Percentiles rank a stretch among this genome's conserved stretches.
These are phyloP conservation scores for Pseudoneurospora amorphoporcata DNA, from an alignment of 495 filamentous ascomycete genomes.

Conservation along the genomic window DNA sequence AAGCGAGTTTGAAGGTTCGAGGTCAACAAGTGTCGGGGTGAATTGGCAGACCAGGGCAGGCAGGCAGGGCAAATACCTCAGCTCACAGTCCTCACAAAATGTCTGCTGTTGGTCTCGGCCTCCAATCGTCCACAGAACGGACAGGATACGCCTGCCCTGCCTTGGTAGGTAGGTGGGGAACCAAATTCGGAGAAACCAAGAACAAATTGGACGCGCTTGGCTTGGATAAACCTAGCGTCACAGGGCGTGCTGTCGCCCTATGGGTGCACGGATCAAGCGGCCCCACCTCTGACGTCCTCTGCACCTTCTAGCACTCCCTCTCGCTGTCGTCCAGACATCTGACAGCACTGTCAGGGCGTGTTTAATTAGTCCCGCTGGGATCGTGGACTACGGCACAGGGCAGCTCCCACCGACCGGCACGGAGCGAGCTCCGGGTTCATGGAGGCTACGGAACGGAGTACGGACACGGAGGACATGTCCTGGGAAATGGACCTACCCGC, in stretches of 20 bases:
- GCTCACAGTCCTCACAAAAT: conserved; percentile 11
- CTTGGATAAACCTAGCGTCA: background rate
- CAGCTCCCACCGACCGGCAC: background rate
- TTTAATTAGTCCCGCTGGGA: background rate
- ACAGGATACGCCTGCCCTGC: background rate
- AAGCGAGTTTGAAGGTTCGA: conserved; percentile 1
- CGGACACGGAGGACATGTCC: background rate
- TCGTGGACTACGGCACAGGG: background rate
- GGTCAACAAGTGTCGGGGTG: background rate
- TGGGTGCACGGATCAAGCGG: background rate
- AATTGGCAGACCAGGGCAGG: background rate
- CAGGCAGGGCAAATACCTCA: conserved; percentile 21
- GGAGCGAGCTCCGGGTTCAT: background rate
- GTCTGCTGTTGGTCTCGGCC: background rate
- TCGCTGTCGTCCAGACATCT: background rate
- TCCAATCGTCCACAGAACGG: background rate
- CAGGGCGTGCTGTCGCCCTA: background rate
- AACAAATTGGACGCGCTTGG: background rate
- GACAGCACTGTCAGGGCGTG: background rate
- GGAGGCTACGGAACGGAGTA: background rate
- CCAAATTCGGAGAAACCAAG: background rate
- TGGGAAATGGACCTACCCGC: background rate
- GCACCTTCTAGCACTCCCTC: background rate
- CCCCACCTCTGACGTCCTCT: background rate
- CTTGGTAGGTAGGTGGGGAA: background rate